phyloP scores from a whole-genome alignment of 495 filamentous ascomycete species.

The Delitschia confertaspora region DNA sequence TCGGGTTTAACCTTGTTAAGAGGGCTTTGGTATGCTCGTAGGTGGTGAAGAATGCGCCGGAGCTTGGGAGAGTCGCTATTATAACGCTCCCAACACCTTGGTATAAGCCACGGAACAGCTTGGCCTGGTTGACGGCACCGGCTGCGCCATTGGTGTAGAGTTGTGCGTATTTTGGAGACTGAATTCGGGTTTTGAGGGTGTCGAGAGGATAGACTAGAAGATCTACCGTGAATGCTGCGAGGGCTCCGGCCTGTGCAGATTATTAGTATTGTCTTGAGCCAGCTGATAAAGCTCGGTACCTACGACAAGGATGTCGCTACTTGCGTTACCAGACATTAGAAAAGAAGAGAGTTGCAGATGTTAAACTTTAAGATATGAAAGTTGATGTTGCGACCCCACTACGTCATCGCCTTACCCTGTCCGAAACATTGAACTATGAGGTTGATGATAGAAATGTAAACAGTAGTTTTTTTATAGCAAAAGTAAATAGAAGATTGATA shows the following conservation, averaged over 20 bases:
- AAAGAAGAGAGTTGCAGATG: too few relatives aligned
- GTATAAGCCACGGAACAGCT: constrained; percentile 68
- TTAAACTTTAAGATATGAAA: too few relatives aligned
- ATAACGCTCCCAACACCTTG: constrained; percentile 85
- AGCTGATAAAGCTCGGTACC: not conserved
- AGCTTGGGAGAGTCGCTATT: constrained; percentile 77
- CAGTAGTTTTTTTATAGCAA: too few relatives aligned
- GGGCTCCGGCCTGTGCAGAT: constrained; percentile 34
- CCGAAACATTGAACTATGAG: too few relatives aligned
- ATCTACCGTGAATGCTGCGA: constrained; percentile 39
- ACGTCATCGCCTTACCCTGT: too few relatives aligned
- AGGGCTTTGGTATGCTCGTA: constrained; percentile 67
- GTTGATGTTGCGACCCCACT: too few relatives aligned
- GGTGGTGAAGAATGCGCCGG: constrained; percentile 81
- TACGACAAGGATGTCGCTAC: constrained; percentile 24
- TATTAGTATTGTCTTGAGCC: not conserved
- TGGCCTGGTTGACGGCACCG: constrained; percentile 43
- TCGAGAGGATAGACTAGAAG: constrained; percentile 38
- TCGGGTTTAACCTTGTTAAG: constrained; percentile 40
- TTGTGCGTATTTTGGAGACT: constrained; percentile 60
- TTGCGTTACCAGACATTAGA: constrained; percentile 20
- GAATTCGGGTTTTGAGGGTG: constrained; percentile 51
- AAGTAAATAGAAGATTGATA: too few relatives aligned
- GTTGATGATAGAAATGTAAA: too few relatives aligned
- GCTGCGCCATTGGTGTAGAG: constrained; percentile 51